Percentiles rank a stretch among this genome's conserved stretches.
Conservation (phyloP, 2,329 filamentous ascomycete genomes). For the Blastomyces parvus region DNA sequence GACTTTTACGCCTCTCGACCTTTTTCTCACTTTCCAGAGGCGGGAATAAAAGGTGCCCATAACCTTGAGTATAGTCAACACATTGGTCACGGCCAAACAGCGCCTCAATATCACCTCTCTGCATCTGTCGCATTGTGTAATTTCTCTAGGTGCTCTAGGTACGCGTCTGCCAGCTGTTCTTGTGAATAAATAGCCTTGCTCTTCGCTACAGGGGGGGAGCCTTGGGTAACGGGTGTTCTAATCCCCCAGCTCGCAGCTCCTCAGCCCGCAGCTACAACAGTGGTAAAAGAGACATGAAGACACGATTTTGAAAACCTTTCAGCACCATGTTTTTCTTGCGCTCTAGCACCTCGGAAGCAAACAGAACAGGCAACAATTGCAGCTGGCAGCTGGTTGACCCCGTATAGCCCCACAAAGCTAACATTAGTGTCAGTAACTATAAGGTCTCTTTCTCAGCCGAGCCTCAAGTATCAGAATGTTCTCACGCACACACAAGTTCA, state of each 20-base stretch:
- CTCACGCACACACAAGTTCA: neutral
- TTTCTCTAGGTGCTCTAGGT: neutral
- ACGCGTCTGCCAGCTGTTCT: neutral
- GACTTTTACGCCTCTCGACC: neutral
- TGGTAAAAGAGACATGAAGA: neutral
- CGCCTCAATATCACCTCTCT: neutral
- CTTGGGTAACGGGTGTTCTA: neutral
- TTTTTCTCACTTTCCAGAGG: neutral
- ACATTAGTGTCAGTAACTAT: too few species aligned
- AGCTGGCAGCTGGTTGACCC: too few species aligned
- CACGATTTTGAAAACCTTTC: too few species aligned
- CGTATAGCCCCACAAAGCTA: too few species aligned
- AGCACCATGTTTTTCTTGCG: too few species aligned
- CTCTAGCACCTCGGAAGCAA: too few species aligned
- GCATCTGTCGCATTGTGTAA: too few species aligned
- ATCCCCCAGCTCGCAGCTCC: neutral
- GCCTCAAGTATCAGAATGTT: too few species aligned
- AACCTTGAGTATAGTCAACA: constrained; percentile 3
- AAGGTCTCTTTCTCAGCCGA: too few species aligned
- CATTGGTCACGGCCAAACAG: neutral
- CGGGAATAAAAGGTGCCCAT: neutral
- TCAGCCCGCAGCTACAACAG: neutral
- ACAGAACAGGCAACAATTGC: too few species aligned
- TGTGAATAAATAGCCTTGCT: neutral
- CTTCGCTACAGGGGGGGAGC: neutral